phyloP scores from a whole-genome alignment of 257 asterid genomes.

The Cynanchum wilfordii region DNA sequence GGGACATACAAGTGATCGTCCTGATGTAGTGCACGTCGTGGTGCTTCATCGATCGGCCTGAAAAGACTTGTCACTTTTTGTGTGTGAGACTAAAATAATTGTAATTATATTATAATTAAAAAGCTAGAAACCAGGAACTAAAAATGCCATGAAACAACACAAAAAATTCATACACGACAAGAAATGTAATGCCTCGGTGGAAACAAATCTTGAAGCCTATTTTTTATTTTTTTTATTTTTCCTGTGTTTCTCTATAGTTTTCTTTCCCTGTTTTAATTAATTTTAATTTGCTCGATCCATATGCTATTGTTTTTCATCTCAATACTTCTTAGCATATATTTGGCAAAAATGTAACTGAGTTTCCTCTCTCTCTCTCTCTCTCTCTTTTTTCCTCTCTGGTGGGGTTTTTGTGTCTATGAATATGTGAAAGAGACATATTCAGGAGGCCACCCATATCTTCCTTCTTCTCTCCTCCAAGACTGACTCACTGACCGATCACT shows the following conservation, averaged over 20 bases:
- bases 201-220: conserved; percentile 46
- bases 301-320: not conserved
- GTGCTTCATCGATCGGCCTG: conserved; percentile 28
- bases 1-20: conserved; percentile 18
- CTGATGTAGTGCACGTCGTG: conserved; percentile 17
- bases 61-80: conserved; percentile 39
- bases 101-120: not conserved
- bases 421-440: conserved; percentile 39
- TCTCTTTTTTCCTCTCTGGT: conserved; percentile 5
- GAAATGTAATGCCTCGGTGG: conserved; percentile 49
- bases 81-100: conserved; percentile 15
- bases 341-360: not conserved
- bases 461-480: conserved; percentile 5
- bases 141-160: conserved; percentile 34
- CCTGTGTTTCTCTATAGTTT: conserved; percentile 13
- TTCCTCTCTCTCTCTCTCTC: conserved; percentile 8
- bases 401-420: conserved; percentile 21
- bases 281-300: too few species aligned
- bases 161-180: conserved; percentile 35
- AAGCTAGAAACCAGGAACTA: conserved; percentile 39
- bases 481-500: conserved; percentile 8
- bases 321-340: conserved; percentile 13
- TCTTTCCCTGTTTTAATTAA: too few species aligned
- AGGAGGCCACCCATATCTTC: conserved; percentile 51
- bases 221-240: conserved; percentile 60